These are phyloP conservation scores for Pichia heedii DNA, from an alignment of 805 yeast species.

Conservation along the genomic window DNA sequence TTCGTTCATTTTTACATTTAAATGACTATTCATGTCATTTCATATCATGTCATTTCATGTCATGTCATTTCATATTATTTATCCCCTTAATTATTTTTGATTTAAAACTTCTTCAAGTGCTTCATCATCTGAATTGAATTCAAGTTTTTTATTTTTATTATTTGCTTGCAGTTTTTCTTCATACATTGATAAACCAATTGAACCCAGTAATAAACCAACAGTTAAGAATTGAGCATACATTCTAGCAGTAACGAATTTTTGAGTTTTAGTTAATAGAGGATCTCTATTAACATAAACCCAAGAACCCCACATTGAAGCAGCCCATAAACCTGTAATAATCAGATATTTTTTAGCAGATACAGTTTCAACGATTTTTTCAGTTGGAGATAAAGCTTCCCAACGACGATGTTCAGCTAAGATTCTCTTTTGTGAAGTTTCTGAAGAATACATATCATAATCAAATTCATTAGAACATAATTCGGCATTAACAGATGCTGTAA, in stretches of 20 bases:
- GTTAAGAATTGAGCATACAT: slow-evolving; percentile 85
- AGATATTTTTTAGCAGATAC: slow-evolving; percentile 52
- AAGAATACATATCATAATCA: slow-evolving; percentile 52
- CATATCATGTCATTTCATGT: too few relatives aligned
- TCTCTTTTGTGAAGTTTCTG: slow-evolving; percentile 32
- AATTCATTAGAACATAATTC: slow-evolving; percentile 64
- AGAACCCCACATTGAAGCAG: slow-evolving; percentile 70
- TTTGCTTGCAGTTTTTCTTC: slow-evolving; percentile 37
- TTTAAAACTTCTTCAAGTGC: slow-evolving; percentile 11
- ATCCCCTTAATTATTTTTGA: slow-evolving; percentile 8
- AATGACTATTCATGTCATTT: too few relatives aligned
- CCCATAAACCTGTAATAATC: slow-evolving; percentile 69
- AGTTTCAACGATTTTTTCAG: slow-evolving; percentile 42
- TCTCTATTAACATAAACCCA: slow-evolving; percentile 69
- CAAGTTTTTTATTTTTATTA: slow-evolving; percentile 5
- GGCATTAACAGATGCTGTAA: slow-evolving; percentile 52
- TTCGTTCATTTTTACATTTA: too few relatives aligned
- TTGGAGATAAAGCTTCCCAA: slow-evolving; percentile 41
- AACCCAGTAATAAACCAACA: slow-evolving; percentile 58
- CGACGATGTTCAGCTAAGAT: slow-evolving; percentile 38
- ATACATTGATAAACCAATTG: slow-evolving; percentile 57
- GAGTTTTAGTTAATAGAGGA: slow-evolving; percentile 63
- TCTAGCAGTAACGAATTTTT: slow-evolving; percentile 81
- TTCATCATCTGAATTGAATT: slow-evolving; percentile 6
- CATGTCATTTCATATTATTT: too few relatives aligned